phyloP scores from a whole-genome alignment of 257 asterid genomes.

The Oldenlandia corymbosa region DNA sequence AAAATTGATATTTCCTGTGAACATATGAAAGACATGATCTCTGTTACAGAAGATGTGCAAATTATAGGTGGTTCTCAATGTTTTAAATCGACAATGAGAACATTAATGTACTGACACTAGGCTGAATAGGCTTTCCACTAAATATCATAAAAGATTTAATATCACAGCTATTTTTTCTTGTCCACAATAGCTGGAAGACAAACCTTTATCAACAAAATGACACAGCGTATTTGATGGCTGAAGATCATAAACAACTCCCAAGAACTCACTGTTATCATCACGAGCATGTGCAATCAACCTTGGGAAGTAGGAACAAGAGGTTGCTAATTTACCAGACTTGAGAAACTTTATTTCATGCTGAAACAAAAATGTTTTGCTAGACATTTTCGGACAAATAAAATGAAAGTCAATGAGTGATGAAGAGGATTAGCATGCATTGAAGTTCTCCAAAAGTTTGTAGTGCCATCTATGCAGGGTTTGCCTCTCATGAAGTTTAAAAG shows the following conservation, averaged over 20 bases:
- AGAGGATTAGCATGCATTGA: neutral
- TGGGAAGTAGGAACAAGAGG: neutral
- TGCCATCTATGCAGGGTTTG: neutral
- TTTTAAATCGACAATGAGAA: too few species aligned
- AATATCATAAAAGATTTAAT: neutral
- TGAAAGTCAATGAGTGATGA: neutral
- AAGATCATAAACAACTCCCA: conserved; percentile 2
- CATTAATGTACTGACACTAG: too few species aligned
- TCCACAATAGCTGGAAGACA: neutral
- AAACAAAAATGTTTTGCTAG: too few species aligned
- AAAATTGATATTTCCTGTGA: neutral
- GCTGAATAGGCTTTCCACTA: neutral
- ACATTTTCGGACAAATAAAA: too few species aligned
- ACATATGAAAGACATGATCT: too few species aligned
- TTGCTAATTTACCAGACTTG: neutral
- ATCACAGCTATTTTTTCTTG: neutral
- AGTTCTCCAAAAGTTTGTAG: neutral
- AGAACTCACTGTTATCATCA: neutral
- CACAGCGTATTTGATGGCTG: neutral
- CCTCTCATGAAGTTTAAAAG: too few species aligned
- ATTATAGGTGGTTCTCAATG: neutral
- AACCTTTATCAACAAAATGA: neutral
- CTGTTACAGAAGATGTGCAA: too few species aligned
- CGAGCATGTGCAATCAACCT: conserved; percentile 3
- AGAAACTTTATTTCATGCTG: neutral